Evolutionary conservation across 768 basidiomycete genomes (phyloP).

Genomic region (Lactarius hatsudake): DNA sequence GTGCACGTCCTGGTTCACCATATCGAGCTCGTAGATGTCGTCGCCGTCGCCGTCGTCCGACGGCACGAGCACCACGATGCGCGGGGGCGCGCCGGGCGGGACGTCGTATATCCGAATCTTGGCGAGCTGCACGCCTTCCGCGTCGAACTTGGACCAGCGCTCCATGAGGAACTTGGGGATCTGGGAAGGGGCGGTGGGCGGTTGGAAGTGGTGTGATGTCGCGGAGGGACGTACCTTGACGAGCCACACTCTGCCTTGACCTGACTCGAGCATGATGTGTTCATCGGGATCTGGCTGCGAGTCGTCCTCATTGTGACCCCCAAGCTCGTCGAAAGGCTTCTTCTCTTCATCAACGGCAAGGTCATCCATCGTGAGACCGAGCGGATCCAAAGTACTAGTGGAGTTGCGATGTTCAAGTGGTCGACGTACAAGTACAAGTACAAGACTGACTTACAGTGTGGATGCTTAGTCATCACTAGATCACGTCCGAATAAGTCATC

Average conservation of each 20-base stretch:
- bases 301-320: constrained; percentile 51
- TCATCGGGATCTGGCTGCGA: constrained; percentile 77
- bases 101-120: constrained; percentile 75
- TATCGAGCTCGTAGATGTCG: constrained; percentile 83
- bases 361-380: constrained; percentile 30
- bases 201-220: background rate
- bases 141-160: constrained; percentile 73
- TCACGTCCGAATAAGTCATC: too few species aligned
- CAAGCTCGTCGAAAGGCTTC: constrained; percentile 64
- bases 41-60: constrained; percentile 48
- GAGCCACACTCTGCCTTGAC: constrained; percentile 76
- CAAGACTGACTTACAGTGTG: background rate
- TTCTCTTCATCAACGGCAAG: constrained; percentile 55
- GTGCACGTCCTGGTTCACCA: constrained; percentile 80
- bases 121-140: constrained; percentile 77
- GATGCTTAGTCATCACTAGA: too few species aligned
- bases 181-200: constrained; percentile 39
- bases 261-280: constrained; percentile 72
- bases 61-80: constrained; percentile 66
- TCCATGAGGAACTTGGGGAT: constrained; percentile 86
- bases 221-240: constrained; percentile 63
- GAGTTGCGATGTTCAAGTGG: too few species aligned
- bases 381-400: too few species aligned
- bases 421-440: background rate
- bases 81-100: constrained; percentile 42